phyloP scores from a whole-genome alignment of 345 rosid species.

The Corchorus olitorius region DNA sequence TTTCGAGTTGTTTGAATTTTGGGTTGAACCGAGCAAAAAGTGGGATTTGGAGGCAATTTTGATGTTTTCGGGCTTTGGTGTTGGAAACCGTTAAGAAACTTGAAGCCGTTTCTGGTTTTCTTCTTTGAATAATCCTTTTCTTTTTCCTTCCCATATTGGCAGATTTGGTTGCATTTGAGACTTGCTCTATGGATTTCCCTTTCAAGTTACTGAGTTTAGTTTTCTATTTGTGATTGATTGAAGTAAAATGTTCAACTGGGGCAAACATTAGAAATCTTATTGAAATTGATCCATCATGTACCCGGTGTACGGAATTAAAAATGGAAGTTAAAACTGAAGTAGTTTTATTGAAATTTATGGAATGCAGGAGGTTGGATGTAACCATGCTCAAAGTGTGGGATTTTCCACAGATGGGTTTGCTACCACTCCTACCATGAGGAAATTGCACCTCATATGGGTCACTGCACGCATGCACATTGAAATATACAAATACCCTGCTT shows the following conservation, averaged over 20 bases:
- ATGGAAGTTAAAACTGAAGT: too few species aligned
- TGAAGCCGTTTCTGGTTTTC: not conserved
- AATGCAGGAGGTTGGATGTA: slow-evolving; percentile 87
- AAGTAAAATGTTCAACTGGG: not conserved
- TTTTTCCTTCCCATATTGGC: not conserved
- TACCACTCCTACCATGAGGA: slow-evolving; percentile 80
- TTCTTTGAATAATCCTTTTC: not conserved
- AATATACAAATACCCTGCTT: slow-evolving; percentile 88
- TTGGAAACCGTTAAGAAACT: not conserved
- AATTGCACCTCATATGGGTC: slow-evolving; percentile 99
- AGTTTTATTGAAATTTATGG: slow-evolving; percentile 11
- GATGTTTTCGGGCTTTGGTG: not conserved
- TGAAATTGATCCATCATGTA: not conserved
- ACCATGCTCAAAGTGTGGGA: slow-evolving; percentile 89
- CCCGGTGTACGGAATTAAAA: not conserved
- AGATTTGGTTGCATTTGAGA: not conserved
- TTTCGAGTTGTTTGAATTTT: not conserved
- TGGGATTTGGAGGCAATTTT: not conserved
- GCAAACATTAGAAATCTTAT: not conserved
- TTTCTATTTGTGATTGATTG: not conserved
- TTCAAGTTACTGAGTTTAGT: not conserved
- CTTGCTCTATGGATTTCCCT: not conserved
- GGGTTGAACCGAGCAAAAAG: too few species aligned
- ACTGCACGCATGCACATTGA: slow-evolving; percentile 98
- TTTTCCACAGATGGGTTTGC: slow-evolving; percentile 94